phyloP scores from a whole-genome alignment of 495 filamentous ascomycete species.

The Lasiosphaeris hirsuta region DNA sequence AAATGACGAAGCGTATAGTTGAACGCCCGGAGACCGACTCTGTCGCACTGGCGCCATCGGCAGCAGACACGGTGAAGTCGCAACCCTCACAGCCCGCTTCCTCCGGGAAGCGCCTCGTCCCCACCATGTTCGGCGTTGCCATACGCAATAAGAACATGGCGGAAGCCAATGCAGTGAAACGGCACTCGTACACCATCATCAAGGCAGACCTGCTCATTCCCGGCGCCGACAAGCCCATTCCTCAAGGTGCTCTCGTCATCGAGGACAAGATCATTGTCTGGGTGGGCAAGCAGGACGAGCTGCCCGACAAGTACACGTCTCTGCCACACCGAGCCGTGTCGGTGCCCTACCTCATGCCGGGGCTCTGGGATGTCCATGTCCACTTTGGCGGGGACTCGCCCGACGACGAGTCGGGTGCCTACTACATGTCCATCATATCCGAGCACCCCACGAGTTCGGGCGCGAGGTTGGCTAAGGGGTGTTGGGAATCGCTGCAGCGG shows the following conservation, averaged over 20 bases:
- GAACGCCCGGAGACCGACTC: too few species aligned
- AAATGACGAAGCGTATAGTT: too few species aligned
- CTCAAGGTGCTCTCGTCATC: slow-evolving; percentile 41
- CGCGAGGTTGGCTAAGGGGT: slow-evolving; percentile 27
- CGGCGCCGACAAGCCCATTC: slow-evolving; percentile 39
- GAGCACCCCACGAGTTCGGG: slow-evolving; percentile 8
- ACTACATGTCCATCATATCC: slow-evolving; percentile 2
- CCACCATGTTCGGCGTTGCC: not conserved
- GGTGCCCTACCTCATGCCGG: slow-evolving; percentile 18
- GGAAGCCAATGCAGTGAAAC: slow-evolving; percentile 6
- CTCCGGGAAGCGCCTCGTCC: not conserved
- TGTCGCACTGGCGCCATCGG: too few species aligned
- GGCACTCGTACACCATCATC: slow-evolving; percentile 31
- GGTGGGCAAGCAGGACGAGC: slow-evolving; percentile 32
- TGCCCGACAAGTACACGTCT: slow-evolving; percentile 36
- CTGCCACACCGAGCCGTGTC: slow-evolving; percentile 28
- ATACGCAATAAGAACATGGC: too few species aligned
- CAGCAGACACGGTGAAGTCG: too few species aligned
- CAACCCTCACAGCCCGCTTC: not conserved
- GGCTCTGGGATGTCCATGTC: slow-evolving; percentile 50
- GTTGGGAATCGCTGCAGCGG: slow-evolving; percentile 41
- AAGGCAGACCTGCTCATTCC: slow-evolving; percentile 44
- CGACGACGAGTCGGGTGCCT: not conserved
- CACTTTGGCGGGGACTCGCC: slow-evolving; percentile 36
- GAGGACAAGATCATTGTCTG: slow-evolving; percentile 40